Conservation (phyloP, 352 stramenopile species). For the Pythium sp. region DNA sequence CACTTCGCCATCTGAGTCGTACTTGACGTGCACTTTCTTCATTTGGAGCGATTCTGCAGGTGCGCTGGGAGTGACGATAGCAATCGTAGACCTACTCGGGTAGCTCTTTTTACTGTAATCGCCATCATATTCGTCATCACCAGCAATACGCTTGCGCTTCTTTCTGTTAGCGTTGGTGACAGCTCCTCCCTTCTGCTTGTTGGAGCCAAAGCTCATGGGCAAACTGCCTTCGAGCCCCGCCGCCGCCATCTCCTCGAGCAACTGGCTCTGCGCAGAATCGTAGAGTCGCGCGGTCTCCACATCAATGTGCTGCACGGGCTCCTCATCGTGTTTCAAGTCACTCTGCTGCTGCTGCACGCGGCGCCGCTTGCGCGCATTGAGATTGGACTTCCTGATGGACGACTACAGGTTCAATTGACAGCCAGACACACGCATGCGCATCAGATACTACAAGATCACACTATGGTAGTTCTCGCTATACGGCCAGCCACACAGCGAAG, state of each 20-base stretch:
- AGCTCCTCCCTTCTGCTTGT: conserved; percentile 1
- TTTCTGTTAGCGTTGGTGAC: background rate
- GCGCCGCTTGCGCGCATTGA: conserved; percentile 26
- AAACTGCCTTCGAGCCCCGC: conserved; percentile 51
- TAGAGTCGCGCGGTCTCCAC: conserved; percentile 30
- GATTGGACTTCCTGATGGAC: conserved; percentile 14
- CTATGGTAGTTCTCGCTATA: too few species aligned
- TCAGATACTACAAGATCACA: too few species aligned
- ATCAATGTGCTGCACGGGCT: background rate
- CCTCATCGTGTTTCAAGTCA: too few species aligned
- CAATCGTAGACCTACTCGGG: background rate
- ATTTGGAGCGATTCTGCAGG: conserved; percentile 1
- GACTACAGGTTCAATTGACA: background rate
- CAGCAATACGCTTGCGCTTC: conserved; percentile 5
- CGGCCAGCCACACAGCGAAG: too few species aligned
- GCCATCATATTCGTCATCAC: background rate
- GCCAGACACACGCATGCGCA: background rate
- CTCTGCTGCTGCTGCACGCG: conserved; percentile 5
- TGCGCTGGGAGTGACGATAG: background rate
- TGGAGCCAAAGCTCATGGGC: conserved; percentile 56
- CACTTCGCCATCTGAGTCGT: conserved; percentile 65
- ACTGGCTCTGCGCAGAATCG: conserved; percentile 45
- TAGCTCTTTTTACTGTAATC: background rate
- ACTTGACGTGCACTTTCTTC: conserved; percentile 63
- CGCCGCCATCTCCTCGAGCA: conserved; percentile 57